Base-by-base conservation (phyloP, 208 protist genomes). In the Strigomonas culicis region DNA sequence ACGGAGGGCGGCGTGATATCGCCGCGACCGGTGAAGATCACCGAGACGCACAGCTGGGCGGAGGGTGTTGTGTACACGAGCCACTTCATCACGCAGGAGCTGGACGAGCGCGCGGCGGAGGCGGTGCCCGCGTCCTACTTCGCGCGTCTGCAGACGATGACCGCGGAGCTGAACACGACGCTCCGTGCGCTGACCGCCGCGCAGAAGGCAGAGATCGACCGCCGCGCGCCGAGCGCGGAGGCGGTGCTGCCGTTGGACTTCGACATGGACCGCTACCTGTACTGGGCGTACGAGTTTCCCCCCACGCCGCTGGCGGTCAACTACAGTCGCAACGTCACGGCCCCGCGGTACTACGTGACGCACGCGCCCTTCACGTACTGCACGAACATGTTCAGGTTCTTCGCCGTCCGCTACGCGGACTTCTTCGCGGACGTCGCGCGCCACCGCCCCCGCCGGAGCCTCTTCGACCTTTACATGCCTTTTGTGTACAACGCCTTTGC, bases 361-460 rank as follows among this genome's bases (percentile, higher is more conserved):
- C 83, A 90, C 70, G 83, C 79, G 0, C 83, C 83, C 21, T 90
- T 84, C 49, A 67, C 75, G 47, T 90, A 90, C 61, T 90, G 83
- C 67, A 84, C 74, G 2, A 66, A 74, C 31, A 84, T 90, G 77
- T 55, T 74, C 36, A 72, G 74, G 25, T 78, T 66, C 64, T 41
- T 90, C 19, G 66, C 55, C 10, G 44, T 32, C 13, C 73, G 83
- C 28, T 82, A 77, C 65, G 69, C 77, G 58, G 44, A 55, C 10
- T 70, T 84, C 66, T 77, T 80, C 28, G 63, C 77, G 6, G n/a
- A 64, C 17, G 60, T 59, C 15, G 52, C 68, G 7, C 56, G 80
- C 11, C 55, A 50, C 6, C 52, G 78, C 59, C 79, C 65, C 41
- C 28, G 36, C 6, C 77, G 84, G 31, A 61, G 39, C 21, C 44